Evolutionary conservation across 345 rosid genomes (phyloP).

Genomic region (Ailanthus altissimus): DNA sequence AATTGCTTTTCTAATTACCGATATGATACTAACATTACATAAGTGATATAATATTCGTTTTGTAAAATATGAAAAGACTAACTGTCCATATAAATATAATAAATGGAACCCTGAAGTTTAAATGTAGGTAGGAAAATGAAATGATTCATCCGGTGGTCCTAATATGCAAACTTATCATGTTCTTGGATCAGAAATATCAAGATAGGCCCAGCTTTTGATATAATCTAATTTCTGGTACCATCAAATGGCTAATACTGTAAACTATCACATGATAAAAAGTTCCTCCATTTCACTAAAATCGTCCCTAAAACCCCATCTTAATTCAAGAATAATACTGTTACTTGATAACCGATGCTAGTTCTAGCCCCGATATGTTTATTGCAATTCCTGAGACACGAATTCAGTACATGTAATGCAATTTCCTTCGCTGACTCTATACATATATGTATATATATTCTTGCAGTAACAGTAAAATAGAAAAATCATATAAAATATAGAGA

Average conservation of each 20-base stretch:
- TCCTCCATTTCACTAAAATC: background rate
- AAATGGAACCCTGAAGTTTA: background rate
- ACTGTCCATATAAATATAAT: no score
- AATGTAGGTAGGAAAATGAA: background rate
- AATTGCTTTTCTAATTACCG: no score
- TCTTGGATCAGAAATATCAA: background rate
- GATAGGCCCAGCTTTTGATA: background rate
- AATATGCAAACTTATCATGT: constrained; percentile 1
- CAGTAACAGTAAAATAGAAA: background rate
- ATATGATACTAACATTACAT: no score
- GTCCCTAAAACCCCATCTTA: background rate
- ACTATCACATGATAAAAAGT: background rate
- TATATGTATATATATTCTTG: no score
- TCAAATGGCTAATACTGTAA: background rate
- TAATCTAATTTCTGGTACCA: constrained; percentile 4
- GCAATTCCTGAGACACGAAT: constrained; percentile 2
- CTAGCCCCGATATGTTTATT: background rate
- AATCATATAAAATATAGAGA: background rate
- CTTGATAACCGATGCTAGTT: background rate
- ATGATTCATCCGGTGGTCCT: background rate
- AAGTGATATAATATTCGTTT: no score
- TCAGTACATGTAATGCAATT: no score
- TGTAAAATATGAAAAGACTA: no score
- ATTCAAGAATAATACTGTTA: background rate
- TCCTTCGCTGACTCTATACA: background rate